Evolutionary conservation across 371 early-diverging fungal species (phyloP).

Genomic region (Apophysomyces elegans): DNA sequence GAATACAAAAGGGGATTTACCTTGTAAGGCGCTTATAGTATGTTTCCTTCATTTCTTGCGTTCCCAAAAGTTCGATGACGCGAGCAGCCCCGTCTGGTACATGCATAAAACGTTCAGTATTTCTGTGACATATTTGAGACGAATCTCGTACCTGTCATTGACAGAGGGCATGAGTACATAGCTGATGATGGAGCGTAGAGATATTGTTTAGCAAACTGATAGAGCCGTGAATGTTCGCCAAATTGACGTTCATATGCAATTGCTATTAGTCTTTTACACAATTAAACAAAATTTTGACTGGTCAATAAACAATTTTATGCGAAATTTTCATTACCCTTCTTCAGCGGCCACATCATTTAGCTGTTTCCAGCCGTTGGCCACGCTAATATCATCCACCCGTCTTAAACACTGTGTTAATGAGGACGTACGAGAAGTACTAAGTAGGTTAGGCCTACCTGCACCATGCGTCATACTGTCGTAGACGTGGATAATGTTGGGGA

Average conservation of each 20-base stretch:
- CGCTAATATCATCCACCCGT: constrained; percentile 64
- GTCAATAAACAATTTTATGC: not conserved
- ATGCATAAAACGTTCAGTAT: constrained; percentile 4
- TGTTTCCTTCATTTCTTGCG: constrained; percentile 52
- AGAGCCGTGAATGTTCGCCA: constrained; percentile 55
- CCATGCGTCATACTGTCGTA: constrained; percentile 75
- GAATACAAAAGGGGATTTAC: constrained; percentile 9
- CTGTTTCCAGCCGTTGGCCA: constrained; percentile 62
- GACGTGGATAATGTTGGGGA: constrained; percentile 57
- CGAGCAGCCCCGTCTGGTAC: constrained; percentile 64
- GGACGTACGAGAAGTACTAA: not conserved
- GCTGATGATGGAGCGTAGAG: constrained; percentile 61
- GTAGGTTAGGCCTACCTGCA: constrained; percentile 40
- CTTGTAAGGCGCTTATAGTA: constrained; percentile 48
- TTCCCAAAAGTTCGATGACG: constrained; percentile 59
- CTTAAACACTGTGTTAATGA: constrained; percentile 15
- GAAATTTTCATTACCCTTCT: constrained; percentile 48
- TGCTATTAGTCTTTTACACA: constrained; percentile 48
- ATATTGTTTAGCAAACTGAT: constrained; percentile 71
- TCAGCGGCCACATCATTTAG: constrained; percentile 62
- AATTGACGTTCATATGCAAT: constrained; percentile 65
- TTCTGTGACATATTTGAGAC: too few species aligned
- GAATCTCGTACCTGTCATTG: constrained; percentile 58
- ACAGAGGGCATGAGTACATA: constrained; percentile 67
- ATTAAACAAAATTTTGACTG: not conserved